phyloP scores from a whole-genome alignment of 441 rosid genomes.

The Syzygium malaccense region DNA sequence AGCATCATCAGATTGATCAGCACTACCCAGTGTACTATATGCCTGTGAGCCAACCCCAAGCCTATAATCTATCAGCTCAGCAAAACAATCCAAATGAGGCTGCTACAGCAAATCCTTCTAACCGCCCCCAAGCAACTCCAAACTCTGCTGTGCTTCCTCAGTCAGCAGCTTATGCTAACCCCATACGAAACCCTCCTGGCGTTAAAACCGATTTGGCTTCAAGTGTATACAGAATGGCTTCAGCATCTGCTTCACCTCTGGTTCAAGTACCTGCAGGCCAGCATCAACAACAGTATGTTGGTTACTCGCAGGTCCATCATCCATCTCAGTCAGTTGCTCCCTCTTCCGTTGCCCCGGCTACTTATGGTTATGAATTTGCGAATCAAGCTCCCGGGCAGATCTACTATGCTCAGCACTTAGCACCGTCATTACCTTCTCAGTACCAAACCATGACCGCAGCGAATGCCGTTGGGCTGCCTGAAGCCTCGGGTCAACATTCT shows the following conservation, averaged over 20 bases:
- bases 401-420: constrained; percentile 66
- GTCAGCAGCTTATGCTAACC: constrained; percentile 36
- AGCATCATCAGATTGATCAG: constrained; percentile 68
- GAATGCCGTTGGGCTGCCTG: constrained; percentile 48
- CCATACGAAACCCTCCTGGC: constrained; percentile 46
- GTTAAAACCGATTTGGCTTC: constrained; percentile 59
- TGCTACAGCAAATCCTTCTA: constrained; percentile 28
- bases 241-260: constrained; percentile 46
- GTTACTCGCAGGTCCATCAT: constrained; percentile 75
- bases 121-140: constrained; percentile 48
- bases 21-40: constrained; percentile 73
- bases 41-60: constrained; percentile 47
- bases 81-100: constrained; percentile 54
- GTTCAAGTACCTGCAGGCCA: constrained; percentile 61
- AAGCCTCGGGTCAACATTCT: constrained; percentile 48
- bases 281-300: constrained; percentile 73
- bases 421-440: constrained; percentile 56
- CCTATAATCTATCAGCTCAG: constrained; percentile 60
- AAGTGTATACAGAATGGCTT: constrained; percentile 52
- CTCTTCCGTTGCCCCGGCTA: constrained; percentile 35
- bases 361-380: constrained; percentile 54
- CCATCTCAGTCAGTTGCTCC: constrained; percentile 69
- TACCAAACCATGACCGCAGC: constrained; percentile 75
- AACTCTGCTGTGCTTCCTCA: constrained; percentile 46
- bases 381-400: constrained; percentile 67